Conservation (phyloP, 495 filamentous ascomycete genomes). For the Neurospora sp. region DNA sequence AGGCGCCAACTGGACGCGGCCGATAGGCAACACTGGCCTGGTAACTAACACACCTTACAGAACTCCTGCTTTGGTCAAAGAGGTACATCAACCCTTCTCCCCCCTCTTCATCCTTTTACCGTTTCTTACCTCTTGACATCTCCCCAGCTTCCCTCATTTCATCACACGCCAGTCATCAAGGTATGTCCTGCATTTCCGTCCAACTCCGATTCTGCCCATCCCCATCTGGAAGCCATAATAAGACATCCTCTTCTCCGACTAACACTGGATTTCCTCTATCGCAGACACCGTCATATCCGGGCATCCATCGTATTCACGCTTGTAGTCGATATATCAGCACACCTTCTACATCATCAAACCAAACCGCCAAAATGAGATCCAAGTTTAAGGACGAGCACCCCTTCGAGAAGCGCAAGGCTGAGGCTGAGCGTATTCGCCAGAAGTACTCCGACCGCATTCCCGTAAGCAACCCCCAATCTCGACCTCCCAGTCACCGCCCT, state of each 20-base stretch:
- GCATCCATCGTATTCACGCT: background rate
- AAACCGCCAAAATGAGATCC: slow-evolving; percentile 65
- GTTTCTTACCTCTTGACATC: background rate
- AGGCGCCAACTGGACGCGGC: background rate
- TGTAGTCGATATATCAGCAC: background rate
- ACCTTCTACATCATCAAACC: slow-evolving; percentile 4
- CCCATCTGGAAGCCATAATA: background rate
- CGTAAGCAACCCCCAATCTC: slow-evolving; percentile 46
- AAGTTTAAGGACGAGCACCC: slow-evolving; percentile 99
- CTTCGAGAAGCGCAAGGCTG: slow-evolving; percentile 99
- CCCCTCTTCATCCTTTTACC: background rate
- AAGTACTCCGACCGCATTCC: slow-evolving; percentile 99
- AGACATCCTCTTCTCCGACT: background rate
- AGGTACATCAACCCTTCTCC: background rate
- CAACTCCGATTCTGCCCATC: background rate
- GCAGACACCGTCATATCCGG: background rate
- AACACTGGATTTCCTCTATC: background rate
- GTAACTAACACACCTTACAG: background rate
- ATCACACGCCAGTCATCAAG: background rate
- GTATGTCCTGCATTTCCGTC: background rate
- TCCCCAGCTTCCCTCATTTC: background rate
- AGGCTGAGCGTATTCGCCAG: slow-evolving; percentile 97
- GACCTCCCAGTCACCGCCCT: slow-evolving; percentile 4
- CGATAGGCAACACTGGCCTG: background rate
- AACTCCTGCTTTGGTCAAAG: background rate